Evolutionary conservation across 2,329 filamentous ascomycete species (phyloP), one percentile per base, ranked within the genome.

Genomic region (Fusarium metavorans): DNA sequence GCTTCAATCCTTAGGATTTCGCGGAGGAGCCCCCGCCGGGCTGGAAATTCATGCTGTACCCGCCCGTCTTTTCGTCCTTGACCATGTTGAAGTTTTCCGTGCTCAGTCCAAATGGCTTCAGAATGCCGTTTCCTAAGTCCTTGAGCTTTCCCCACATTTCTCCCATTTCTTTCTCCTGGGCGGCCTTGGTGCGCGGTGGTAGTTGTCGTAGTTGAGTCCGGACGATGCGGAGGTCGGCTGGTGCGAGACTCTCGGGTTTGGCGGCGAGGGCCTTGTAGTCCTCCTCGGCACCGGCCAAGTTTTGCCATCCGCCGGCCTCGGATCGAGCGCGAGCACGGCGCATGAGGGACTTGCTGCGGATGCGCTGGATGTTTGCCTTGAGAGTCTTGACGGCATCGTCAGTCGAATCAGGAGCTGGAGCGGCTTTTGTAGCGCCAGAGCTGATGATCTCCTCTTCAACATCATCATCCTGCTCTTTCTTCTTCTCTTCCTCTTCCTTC

Each of bases 91-190:
- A 98, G 82, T 97, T 98, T 54, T 97, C 92, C 13, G 97, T 98
- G 68, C 93, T 97, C 76, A 99, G 84, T 1, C 97, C 97, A 85
- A 98, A 98, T 1, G 96, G 96, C 81, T 94, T 97, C 60, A 99
- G 82, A 18, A 99, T 91, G 1, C 95, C 95, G 81, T 99, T 98
- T 0, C 97, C 97, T 70, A 99, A 85, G 83, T 94, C 92, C 81
- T 97, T 98, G 78, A 99, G 84, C 85, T 98, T 98, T 20, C 93
- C 94, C 95, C 98, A 97, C 95, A 98, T 98, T 84, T 99, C 96
- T 4, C 90, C 92, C 89, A 97, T 94, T 84, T 99, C 97, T 76
- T 89, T 89, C 80, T 98, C 93, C 84, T 95, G 94, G 1, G 95
- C 95, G 20, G 89, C 89, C 74, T 96, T 94, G 59, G 95, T 89